A percentile compares a stretch with the other conserved stretches of the same genome.
Evolutionary conservation across 495 filamentous ascomycete genomes (phyloP).

Genomic region (Parachaetomium inaequale): DNA sequence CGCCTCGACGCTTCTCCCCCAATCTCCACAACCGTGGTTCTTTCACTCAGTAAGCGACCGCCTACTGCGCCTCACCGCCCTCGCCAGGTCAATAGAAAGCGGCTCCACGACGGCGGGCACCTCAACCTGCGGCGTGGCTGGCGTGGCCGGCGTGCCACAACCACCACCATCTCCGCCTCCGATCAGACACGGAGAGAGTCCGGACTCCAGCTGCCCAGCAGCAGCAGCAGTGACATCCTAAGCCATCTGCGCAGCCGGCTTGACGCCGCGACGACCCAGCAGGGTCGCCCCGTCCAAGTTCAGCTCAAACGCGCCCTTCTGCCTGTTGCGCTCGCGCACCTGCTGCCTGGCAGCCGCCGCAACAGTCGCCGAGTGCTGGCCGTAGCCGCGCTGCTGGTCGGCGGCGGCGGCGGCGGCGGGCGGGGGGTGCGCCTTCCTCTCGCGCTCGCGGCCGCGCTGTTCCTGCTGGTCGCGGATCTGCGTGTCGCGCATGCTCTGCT

Average conservation of each 20-base stretch:
- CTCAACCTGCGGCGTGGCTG: not conserved
- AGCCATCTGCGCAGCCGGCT: constrained; percentile 40
- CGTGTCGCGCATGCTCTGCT: constrained; percentile 79
- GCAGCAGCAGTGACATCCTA: constrained; percentile 21
- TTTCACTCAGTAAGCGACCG: no score
- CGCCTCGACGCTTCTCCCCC: no score
- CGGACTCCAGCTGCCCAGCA: not conserved
- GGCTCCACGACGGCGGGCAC: no score
- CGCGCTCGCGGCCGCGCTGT: constrained; percentile 43
- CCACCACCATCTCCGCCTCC: not conserved
- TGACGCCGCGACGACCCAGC: constrained; percentile 70
- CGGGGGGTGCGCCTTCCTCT: constrained; percentile 36
- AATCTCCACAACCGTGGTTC: no score
- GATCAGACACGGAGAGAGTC: not conserved
- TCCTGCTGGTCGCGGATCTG: constrained; percentile 58
- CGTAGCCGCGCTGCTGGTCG: constrained; percentile 63
- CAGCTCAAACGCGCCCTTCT: constrained; percentile 78
- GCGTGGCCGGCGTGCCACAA: no score
- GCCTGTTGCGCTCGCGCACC: constrained; percentile 55
- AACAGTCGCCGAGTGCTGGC: constrained; percentile 73
- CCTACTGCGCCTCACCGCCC: no score
- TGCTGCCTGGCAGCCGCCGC: constrained; percentile 76
- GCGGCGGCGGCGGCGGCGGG: constrained; percentile 23
- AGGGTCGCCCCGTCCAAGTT: constrained; percentile 86
- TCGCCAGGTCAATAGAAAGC: no score